Percentiles rank a stretch among this genome's conserved stretches.
These are phyloP conservation scores for Graphilbum ipis-grandicollis DNA, from an alignment of 2,329 filamentous ascomycete species.

Conservation along the genomic window DNA sequence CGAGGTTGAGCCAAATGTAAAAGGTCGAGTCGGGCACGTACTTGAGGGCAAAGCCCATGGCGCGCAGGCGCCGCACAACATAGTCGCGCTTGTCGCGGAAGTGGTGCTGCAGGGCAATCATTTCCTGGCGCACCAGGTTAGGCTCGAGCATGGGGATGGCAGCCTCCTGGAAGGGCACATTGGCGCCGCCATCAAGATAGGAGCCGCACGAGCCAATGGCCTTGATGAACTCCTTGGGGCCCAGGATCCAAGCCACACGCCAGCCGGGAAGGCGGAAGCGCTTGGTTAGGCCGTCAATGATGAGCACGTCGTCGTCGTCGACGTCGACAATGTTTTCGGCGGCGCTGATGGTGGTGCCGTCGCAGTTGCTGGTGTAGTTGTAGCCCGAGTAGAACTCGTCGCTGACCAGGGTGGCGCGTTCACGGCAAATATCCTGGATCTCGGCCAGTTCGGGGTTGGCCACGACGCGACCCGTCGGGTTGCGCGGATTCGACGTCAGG, in stretches of 20 bases:
- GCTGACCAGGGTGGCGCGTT: conserved; percentile 78
- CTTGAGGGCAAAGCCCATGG: conserved; percentile 77
- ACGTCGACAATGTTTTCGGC: conserved; percentile 85
- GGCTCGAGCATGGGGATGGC: conserved; percentile 90
- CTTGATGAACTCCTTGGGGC: conserved; percentile 90
- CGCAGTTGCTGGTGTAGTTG: conserved; percentile 87
- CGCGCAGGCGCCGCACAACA: conserved; percentile 58
- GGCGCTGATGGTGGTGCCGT: conserved; percentile 74
- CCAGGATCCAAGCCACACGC: conserved; percentile 92
- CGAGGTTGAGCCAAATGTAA: conserved; percentile 64
- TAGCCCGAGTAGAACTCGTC: conserved; percentile 96
- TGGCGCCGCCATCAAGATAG: conserved; percentile 87
- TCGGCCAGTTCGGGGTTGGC: conserved; percentile 69
- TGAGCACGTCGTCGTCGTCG: conserved; percentile 75
- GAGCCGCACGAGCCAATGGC: conserved; percentile 84
- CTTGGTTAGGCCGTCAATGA: conserved; percentile 93
- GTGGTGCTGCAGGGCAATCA: conserved; percentile 75
- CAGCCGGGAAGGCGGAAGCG: conserved; percentile 90
- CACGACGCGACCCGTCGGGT: conserved; percentile 81
- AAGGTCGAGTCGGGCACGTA: conserved; percentile 84
- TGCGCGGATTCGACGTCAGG: conserved; percentile 85
- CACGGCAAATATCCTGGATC: conserved; percentile 86
- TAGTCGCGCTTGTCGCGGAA: conserved; percentile 90
- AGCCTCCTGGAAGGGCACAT: conserved; percentile 89
- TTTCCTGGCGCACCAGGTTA: conserved; percentile 60